Conservation (phyloP, 164 flowering plant species). For the Dillenia suffruticosa region DNA sequence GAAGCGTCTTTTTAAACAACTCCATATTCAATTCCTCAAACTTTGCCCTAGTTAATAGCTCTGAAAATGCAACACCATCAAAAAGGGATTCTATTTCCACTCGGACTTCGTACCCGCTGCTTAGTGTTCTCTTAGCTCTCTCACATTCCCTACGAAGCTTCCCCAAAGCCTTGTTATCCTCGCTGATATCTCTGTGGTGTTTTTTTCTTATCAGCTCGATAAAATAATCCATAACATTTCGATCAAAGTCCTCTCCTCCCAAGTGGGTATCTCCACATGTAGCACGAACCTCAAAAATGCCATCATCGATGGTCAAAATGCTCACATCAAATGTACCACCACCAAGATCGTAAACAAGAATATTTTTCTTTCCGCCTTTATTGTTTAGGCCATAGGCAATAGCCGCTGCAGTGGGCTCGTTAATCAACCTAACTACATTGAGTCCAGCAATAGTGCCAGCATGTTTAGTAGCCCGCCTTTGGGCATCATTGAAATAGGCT, state of each 20-base stretch:
- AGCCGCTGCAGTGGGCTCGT: constrained; percentile 3
- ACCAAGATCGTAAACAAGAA: neutral
- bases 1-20: no score
- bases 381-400: constrained; percentile 1
- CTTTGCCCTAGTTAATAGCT: neutral
- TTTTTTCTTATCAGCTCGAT: neutral
- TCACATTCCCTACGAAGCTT: no score
- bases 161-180: neutral
- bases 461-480: constrained; percentile 4
- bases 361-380: neutral
- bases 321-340: no score
- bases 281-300: neutral
- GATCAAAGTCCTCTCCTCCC: constrained; percentile 3
- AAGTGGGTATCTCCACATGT: constrained; percentile 3
- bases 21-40: no score
- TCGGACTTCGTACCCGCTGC: neutral
- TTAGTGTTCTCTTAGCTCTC: no score
- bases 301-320: neutral
- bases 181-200: neutral
- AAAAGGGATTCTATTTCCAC: constrained; percentile 1
- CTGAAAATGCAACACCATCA: constrained; percentile 1
- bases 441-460: constrained; percentile 1
- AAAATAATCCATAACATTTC: neutral
- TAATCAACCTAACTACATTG: neutral
- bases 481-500: constrained; percentile 5